These are phyloP conservation scores for Yarrowia keelungensis DNA, from an alignment of 805 yeast genomes.

Conservation along the genomic window DNA sequence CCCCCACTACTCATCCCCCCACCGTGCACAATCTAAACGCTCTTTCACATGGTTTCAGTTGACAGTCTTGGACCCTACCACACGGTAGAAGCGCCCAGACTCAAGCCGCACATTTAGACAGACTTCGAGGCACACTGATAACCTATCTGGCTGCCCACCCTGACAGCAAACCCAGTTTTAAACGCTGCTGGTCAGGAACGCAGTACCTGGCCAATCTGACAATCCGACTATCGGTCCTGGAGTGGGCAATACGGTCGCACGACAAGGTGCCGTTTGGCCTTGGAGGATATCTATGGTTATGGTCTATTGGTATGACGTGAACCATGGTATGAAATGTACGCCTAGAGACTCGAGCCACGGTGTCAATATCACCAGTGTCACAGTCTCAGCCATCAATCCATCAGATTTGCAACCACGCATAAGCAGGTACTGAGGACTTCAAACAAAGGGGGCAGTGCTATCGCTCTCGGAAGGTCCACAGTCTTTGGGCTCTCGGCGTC, in stretches of 20 bases:
- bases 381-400: too few species aligned
- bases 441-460: constrained; percentile 11
- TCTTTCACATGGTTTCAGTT: neutral
- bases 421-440: constrained; percentile 2
- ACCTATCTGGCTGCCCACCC: constrained; percentile 34
- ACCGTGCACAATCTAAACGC: neutral
- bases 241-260: constrained; percentile 5
- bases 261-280: neutral
- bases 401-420: neutral
- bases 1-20: constrained; percentile 16
- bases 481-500: constrained; percentile 3
- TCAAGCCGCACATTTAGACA: constrained; percentile 8
- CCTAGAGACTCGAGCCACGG: too few species aligned
- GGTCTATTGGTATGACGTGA: too few species aligned
- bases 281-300: too few species aligned
- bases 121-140: constrained; percentile 13
- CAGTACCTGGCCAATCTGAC: constrained; percentile 13
- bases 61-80: too few species aligned
- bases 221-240: neutral
- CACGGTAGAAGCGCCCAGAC: constrained; percentile 6
- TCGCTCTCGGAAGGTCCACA: neutral
- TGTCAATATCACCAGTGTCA: too few species aligned
- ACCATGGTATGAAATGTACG: too few species aligned
- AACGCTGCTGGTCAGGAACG: constrained; percentile 24
- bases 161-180: neutral